phyloP scores from a whole-genome alignment of 2,329 filamentous ascomycete species.

The Elsinoe arachidis region DNA sequence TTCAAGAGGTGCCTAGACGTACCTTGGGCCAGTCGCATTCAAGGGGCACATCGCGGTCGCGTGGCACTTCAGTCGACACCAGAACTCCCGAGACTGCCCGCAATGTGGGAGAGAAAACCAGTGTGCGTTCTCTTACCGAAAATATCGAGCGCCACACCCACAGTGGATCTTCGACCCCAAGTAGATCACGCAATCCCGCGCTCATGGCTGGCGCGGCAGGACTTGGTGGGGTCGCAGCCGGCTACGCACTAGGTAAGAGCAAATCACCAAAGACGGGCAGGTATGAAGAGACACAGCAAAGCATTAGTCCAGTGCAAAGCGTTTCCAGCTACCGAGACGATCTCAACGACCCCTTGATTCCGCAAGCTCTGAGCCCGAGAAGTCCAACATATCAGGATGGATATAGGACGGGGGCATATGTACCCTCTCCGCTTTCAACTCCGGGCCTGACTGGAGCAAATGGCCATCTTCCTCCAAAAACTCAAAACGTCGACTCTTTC shows the following conservation, averaged over 20 bases:
- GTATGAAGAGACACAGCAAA: not conserved
- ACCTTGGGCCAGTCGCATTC: conserved; percentile 47
- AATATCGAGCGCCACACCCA: conserved; percentile 32
- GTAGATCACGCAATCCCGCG: conserved; percentile 29
- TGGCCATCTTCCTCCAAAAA: conserved; percentile 35
- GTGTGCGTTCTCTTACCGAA: conserved; percentile 45
- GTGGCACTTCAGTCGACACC: conserved; percentile 50
- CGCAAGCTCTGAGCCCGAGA: conserved; percentile 25
- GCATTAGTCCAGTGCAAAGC: conserved; percentile 76
- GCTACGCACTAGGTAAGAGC: conserved; percentile 2
- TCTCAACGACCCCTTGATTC: conserved; percentile 24
- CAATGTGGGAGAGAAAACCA: conserved; percentile 59
- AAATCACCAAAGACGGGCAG: not conserved
- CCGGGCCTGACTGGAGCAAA: conserved; percentile 29
- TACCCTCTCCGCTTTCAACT: conserved; percentile 26
- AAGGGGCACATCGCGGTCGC: conserved; percentile 44
- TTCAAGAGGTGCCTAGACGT: conserved; percentile 56
- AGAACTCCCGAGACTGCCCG: conserved; percentile 49
- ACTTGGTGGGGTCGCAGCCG: conserved; percentile 25
- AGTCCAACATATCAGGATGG: conserved; percentile 18
- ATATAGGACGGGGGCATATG: not conserved
- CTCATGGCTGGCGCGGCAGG: conserved; percentile 29
- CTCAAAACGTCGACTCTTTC: conserved; percentile 10
- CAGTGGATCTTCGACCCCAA: conserved; percentile 32
- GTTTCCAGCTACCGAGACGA: conserved; percentile 74